Conservation (phyloP, 2,329 filamentous ascomycete species). For the Microdochium paspali region DNA sequence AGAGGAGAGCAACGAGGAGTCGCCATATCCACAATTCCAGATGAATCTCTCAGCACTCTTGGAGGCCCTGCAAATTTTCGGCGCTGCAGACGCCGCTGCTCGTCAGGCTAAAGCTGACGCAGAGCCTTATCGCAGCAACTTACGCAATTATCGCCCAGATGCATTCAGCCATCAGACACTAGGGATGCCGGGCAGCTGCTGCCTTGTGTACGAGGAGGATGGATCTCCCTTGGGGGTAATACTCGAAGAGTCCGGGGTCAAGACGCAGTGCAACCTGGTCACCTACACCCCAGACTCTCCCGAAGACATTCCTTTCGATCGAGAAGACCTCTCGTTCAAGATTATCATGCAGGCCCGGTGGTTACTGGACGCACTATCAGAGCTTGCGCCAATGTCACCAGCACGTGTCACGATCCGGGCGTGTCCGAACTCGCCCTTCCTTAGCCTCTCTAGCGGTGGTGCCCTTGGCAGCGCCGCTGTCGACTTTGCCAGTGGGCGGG, state of each 20-base stretch:
- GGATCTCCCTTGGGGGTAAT: conserved; percentile 78
- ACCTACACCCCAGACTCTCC: conserved; percentile 72
- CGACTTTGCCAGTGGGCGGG: conserved; percentile 53
- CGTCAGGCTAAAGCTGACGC: conserved; percentile 48
- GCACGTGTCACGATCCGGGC: conserved; percentile 61
- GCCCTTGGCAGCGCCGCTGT: conserved; percentile 55
- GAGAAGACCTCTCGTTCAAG: conserved; percentile 74
- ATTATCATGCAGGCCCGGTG: conserved; percentile 82
- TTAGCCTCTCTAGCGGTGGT: conserved; percentile 61
- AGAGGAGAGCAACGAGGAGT: conserved; percentile 26
- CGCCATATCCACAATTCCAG: conserved; percentile 62
- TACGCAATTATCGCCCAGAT: conserved; percentile 54
- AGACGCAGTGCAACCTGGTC: conserved; percentile 79
- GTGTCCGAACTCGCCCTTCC: conserved; percentile 55
- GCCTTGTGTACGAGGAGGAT: conserved; percentile 63
- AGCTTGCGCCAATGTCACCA: conserved; percentile 63
- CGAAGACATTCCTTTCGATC: conserved; percentile 82
- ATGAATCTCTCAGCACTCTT: conserved; percentile 80
- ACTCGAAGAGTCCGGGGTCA: conserved; percentile 77
- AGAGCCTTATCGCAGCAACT: conserved; percentile 51
- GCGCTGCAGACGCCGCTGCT: conserved; percentile 61
- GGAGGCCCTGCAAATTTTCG: conserved; percentile 93
- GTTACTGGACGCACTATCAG: conserved; percentile 62
- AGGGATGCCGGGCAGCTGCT: conserved; percentile 78
- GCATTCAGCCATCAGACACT: conserved; percentile 79